Base-by-base conservation (phyloP, 306 rosid genomes). In the Corylus americana region DNA sequence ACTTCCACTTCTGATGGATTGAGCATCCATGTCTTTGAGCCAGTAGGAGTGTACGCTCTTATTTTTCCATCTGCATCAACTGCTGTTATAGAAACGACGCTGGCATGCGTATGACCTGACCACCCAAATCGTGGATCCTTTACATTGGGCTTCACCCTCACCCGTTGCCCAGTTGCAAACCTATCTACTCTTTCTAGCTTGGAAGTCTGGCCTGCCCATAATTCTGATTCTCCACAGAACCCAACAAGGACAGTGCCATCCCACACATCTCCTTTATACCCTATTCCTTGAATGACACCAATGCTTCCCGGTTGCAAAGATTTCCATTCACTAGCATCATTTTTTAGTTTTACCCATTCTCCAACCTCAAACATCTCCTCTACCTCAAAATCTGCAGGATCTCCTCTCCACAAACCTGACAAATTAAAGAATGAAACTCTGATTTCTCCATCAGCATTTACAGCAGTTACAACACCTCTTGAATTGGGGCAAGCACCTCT, bases 201-300 rank as follows among this genome's bases (percentile, higher is more conserved):
- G 55, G 91, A 84, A 79, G 86, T 86, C 42, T 93, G 91, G 70
- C 98, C 98, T 4, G 82, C 89, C 98, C 99, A 95, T 74, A 79
- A 88, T 83, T 95, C 99, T 82, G 91, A 97, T 87, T 95, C 99
- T 73, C 98, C 94, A 14, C 99, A 95, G 78, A 95, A 92, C 73
- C 88, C 90, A 31, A 95, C 98, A 70, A 74, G 83, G 61, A 84
- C 87, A 83, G 85, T 90, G 82, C 99, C 89, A 77, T 91, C 92
- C 89, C 89, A 85, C 42, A 83, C 89, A 81, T 93, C 91, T 48
- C 88, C 92, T 76, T 92, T 91, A 70, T 87, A 92, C 55, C 96
- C 93, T 74, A 92, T 77, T 77, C 99, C 99, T 84, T 95, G 98
- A 69, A 95, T 98, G 27, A 95, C 91, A 4, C 99, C 99, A 44